phyloP scores from a whole-genome alignment of 495 filamentous ascomycete genomes.

The Lichenothelia convexa region DNA sequence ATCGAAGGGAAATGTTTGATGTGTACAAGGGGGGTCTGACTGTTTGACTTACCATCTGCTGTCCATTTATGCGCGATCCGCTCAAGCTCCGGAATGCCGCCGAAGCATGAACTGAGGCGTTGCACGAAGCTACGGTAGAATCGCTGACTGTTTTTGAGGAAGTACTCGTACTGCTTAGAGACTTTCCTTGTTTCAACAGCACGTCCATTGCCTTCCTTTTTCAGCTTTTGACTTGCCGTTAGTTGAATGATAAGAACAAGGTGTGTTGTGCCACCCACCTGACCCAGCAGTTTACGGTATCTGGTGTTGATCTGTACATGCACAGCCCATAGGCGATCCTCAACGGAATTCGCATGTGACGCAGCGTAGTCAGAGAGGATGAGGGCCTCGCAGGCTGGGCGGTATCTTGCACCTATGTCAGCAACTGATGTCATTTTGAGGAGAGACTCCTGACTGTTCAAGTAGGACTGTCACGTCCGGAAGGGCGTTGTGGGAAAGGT shows the following conservation, averaged over 20 bases:
- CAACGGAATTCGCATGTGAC: slow-evolving; percentile 42
- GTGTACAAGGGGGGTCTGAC: no score
- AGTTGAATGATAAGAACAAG: slow-evolving; percentile 27
- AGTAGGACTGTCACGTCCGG: no score
- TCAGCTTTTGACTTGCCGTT: slow-evolving; percentile 2
- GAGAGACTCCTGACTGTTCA: no score
- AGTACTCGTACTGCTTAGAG: slow-evolving; percentile 59
- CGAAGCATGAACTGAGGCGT: slow-evolving; percentile 51
- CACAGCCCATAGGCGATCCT: slow-evolving; percentile 57
- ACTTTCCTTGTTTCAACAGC: slow-evolving; percentile 63
- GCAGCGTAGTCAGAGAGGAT: slow-evolving; percentile 59
- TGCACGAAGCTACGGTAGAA: slow-evolving; percentile 81
- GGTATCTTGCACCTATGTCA: slow-evolving; percentile 33
- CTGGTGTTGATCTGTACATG: slow-evolving; percentile 59
- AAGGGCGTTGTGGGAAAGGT: no score
- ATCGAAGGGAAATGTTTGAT: no score
- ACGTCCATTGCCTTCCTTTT: slow-evolving; percentile 38
- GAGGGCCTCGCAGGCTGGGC: slow-evolving; percentile 46
- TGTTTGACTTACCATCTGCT: slow-evolving; percentile 51
- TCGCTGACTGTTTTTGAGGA: slow-evolving; percentile 66
- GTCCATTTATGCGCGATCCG: slow-evolving; percentile 51
- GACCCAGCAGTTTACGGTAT: slow-evolving; percentile 45
- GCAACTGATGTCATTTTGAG: neutral
- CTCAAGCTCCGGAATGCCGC: slow-evolving; percentile 52
- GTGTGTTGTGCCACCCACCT: slow-evolving; percentile 23